Conservation (phyloP, 2,329 filamentous ascomycete species). For the Neofusicoccum cordaticola region DNA sequence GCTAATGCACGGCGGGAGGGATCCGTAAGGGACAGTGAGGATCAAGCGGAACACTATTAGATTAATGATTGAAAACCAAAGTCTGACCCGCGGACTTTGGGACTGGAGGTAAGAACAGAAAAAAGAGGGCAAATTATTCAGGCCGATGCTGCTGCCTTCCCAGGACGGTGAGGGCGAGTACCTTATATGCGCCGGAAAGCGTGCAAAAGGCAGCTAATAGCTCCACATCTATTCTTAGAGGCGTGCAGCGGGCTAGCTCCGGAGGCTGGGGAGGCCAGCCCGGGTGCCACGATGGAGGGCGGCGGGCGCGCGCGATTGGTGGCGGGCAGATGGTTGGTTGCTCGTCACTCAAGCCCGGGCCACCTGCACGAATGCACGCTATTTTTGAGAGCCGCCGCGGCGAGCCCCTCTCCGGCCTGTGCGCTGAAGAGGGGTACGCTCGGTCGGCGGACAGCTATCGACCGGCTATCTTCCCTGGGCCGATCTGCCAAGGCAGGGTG, state of each 20-base stretch:
- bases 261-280: constrained; percentile 22
- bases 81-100: constrained; percentile 49
- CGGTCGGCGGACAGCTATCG: constrained; percentile 13
- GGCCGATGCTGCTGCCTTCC: constrained; percentile 30
- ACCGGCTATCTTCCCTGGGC: constrained; percentile 16
- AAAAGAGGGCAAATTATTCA: constrained; percentile 46
- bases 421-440: constrained; percentile 14
- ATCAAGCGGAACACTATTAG: constrained; percentile 41
- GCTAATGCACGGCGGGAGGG: constrained; percentile 41
- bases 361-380: constrained; percentile 22
- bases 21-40: constrained; percentile 42
- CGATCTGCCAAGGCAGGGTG: constrained; percentile 13
- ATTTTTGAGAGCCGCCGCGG: constrained; percentile 41
- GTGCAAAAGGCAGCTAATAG: constrained; percentile 40
- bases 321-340: constrained; percentile 19
- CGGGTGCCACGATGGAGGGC: constrained; percentile 27
- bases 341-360: constrained; percentile 4
- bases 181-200: constrained; percentile 46
- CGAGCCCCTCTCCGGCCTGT: constrained; percentile 18
- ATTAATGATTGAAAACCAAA: constrained; percentile 44
- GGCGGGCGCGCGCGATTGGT: constrained; percentile 29
- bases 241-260: constrained; percentile 27
- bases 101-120: constrained; percentile 34
- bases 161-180: constrained; percentile 38
- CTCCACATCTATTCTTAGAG: constrained; percentile 50